phyloP scores from a whole-genome alignment of 192 early-diverging fungal genomes.

The Backusella morwellensis region DNA sequence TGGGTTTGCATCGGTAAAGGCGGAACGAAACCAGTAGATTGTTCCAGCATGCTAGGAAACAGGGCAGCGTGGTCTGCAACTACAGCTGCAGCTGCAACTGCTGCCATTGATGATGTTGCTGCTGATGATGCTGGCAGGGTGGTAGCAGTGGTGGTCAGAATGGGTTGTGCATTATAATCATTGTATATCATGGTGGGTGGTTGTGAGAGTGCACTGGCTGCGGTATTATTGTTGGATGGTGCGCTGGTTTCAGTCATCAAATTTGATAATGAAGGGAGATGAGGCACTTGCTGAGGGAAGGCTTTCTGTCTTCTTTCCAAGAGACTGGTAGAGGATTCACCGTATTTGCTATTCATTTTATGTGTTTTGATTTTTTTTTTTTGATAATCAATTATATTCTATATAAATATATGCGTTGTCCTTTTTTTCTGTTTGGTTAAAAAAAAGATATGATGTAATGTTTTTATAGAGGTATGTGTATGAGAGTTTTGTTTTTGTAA shows the following conservation, averaged over 20 bases:
- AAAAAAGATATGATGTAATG: background rate
- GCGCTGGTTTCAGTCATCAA: background rate
- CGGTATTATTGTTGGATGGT: background rate
- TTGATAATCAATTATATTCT: background rate
- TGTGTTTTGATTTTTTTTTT: background rate
- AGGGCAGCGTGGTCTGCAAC: background rate
- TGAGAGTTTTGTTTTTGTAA: background rate
- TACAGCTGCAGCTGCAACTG: background rate
- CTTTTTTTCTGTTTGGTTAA: background rate
- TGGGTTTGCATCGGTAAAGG: background rate
- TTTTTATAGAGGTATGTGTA: background rate
- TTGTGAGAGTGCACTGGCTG: background rate
- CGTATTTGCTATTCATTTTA: background rate
- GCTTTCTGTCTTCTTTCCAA: constrained; percentile 13
- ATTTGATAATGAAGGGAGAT: constrained; percentile 14
- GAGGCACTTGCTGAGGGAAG: constrained; percentile 9
- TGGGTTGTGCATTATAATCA: constrained; percentile 1
- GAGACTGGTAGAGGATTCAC: constrained; percentile 11
- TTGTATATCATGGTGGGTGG: background rate
- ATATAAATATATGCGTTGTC: background rate
- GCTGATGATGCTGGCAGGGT: background rate
- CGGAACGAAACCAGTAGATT: background rate
- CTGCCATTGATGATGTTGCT: background rate
- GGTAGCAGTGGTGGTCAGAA: background rate
- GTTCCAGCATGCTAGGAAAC: background rate